These are phyloP conservation scores for Phytophthora syringae DNA, from an alignment of 352 stramenopile genomes.

Conservation along the genomic window DNA sequence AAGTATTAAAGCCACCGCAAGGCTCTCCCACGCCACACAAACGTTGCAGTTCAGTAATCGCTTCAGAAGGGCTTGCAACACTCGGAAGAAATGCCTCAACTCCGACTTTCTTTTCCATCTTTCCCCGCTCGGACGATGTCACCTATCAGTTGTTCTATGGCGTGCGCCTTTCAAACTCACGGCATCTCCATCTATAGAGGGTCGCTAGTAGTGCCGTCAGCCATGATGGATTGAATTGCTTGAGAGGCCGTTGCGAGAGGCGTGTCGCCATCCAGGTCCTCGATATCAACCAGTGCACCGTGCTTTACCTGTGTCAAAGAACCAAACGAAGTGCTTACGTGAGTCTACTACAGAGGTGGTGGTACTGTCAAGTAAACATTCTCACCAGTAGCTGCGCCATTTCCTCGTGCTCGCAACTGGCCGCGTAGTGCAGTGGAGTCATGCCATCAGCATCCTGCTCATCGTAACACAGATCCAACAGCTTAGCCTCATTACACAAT, in stretches of 20 bases:
- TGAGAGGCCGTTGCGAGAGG: constrained; percentile 50
- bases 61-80: not conserved
- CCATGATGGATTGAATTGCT: constrained; percentile 55
- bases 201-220: constrained; percentile 26
- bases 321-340: constrained; percentile 9
- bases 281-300: constrained; percentile 62
- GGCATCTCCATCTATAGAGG: constrained; percentile 29
- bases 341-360: constrained; percentile 3
- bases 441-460: constrained; percentile 76
- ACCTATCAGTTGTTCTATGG: too few species aligned
- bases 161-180: constrained; percentile 18
- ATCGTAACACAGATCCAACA: constrained; percentile 3
- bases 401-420: constrained; percentile 75
- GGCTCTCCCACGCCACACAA: not conserved
- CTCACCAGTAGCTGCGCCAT: constrained; percentile 68
- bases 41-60: not conserved
- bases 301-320: constrained; percentile 52
- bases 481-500: constrained; percentile 14
- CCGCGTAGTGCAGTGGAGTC: constrained; percentile 81
- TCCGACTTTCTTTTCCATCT: constrained; percentile 10
- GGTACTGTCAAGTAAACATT: constrained; percentile 20
- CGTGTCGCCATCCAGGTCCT: constrained; percentile 77
- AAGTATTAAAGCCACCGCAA: constrained; percentile 6
- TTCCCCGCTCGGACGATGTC: constrained; percentile 20
- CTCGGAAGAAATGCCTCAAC: constrained; percentile 9